phyloP scores from a whole-genome alignment of 2,329 filamentous ascomycete species.

The Capronia epimyces region DNA sequence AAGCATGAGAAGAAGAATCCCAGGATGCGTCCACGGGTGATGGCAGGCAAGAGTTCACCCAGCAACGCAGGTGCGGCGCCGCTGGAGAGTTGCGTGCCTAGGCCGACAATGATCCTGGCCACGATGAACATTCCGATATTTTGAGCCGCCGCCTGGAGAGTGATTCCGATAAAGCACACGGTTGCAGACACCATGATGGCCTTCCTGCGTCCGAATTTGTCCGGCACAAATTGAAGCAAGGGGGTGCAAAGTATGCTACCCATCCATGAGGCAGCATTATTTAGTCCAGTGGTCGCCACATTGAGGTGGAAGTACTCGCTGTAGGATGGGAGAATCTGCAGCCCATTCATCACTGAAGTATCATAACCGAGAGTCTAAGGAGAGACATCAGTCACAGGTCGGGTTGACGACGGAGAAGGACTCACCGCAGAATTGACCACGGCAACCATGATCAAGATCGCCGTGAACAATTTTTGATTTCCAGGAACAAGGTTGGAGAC shows the following conservation, averaged over 20 bases:
- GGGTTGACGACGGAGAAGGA: neutral
- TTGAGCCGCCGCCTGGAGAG: constrained; percentile 54
- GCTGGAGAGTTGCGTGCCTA: neutral
- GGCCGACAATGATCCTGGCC: constrained; percentile 10
- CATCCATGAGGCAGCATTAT: too few species aligned
- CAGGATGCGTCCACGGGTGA: neutral
- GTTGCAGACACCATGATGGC: constrained; percentile 32
- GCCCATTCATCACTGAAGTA: constrained; percentile 18
- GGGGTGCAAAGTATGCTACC: too few species aligned
- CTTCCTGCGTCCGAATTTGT: constrained; percentile 9
- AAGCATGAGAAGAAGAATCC: neutral
- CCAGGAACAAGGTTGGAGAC: too few species aligned
- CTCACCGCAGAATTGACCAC: neutral
- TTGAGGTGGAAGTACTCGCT: constrained; percentile 23
- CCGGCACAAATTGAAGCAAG: constrained; percentile 28
- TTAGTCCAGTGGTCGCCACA: constrained; percentile 14
- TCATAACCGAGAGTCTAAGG: constrained; percentile 17
- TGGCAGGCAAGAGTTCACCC: constrained; percentile 5
- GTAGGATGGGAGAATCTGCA: constrained; percentile 24
- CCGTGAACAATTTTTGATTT: too few species aligned
- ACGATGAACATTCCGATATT: constrained; percentile 37
- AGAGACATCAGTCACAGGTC: neutral
- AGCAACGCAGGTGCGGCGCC: constrained; percentile 5
- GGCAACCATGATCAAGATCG: constrained; percentile 28
- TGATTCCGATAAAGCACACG: constrained; percentile 54